Percentiles rank a stretch among this genome's conserved stretches.
These are phyloP conservation scores for Ceratopteris richardii DNA, from an alignment of 75 land plant genomes.

Conservation along the genomic window DNA sequence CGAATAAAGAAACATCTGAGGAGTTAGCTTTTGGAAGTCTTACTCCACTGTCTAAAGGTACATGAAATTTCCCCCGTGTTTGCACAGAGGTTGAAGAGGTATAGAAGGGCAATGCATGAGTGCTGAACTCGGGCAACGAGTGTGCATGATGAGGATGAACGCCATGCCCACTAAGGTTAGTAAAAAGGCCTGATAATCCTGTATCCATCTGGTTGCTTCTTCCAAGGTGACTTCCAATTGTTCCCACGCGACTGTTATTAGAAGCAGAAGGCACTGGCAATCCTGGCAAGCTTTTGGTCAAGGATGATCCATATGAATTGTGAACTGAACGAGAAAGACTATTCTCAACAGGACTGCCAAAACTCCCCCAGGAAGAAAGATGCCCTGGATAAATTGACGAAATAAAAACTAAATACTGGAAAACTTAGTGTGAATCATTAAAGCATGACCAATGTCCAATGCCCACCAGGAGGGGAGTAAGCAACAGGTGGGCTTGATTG, in stretches of 20 bases:
- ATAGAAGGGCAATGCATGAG: slow-evolving; percentile 27
- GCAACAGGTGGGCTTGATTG: slow-evolving; percentile 25
- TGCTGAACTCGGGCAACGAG: slow-evolving; percentile 71
- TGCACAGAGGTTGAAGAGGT: slow-evolving; percentile 20
- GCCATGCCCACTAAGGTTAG: slow-evolving; percentile 37
- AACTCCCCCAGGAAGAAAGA: slow-evolving; percentile 16
- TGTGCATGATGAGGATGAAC: slow-evolving; percentile 57
- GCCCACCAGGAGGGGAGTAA: slow-evolving; percentile 38
- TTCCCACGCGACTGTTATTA: slow-evolving; percentile 35
- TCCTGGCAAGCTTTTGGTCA: slow-evolving; percentile 18
- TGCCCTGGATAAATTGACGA: slow-evolving; percentile 21
- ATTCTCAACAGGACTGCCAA: slow-evolving; percentile 22
- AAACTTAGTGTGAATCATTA: background rate
- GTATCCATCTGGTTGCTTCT: slow-evolving; percentile 29
- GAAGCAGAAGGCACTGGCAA: slow-evolving; percentile 33
- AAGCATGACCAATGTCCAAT: background rate
- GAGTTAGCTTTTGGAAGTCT: slow-evolving; percentile 11
- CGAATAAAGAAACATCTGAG: slow-evolving; percentile 14
- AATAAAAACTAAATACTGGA: background rate
- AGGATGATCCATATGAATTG: slow-evolving; percentile 5
- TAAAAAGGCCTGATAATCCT: slow-evolving; percentile 28
- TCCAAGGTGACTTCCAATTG: slow-evolving; percentile 38
- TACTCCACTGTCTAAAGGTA: slow-evolving; percentile 24
- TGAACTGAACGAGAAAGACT: slow-evolving; percentile 21
- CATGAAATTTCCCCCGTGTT: slow-evolving; percentile 15